Conservation (phyloP, 2,329 filamentous ascomycete genomes). For the Colletotrichum sp. region DNA sequence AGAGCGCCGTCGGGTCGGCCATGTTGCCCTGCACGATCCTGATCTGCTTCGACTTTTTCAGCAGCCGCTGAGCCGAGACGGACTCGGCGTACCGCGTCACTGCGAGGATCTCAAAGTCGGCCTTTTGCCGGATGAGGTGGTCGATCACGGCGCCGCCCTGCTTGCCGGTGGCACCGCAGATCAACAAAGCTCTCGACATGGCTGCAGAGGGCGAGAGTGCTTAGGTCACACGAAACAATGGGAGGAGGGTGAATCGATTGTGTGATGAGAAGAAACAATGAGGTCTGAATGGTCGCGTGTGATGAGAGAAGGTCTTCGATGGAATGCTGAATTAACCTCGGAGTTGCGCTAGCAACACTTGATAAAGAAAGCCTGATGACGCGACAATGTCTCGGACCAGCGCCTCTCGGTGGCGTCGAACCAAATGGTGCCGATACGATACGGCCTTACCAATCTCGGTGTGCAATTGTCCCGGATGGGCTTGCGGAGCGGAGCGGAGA, state of each 20-base stretch:
- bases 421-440: not conserved
- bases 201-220: not conserved
- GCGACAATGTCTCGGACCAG: not conserved
- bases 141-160: constrained; percentile 40
- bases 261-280: not conserved
- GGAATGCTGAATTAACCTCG: not conserved
- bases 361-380: not conserved
- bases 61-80: constrained; percentile 51
- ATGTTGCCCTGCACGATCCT: constrained; percentile 64
- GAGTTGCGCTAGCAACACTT: not conserved
- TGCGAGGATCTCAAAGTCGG: constrained; percentile 58
- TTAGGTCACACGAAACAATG: not conserved
- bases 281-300: not conserved
- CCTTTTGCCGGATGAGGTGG: constrained; percentile 31
- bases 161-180: constrained; percentile 42
- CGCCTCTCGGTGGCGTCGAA: not conserved
- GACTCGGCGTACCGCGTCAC: constrained; percentile 64
- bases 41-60: constrained; percentile 49
- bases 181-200: constrained; percentile 33
- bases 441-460: not conserved
- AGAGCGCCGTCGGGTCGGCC: constrained; percentile 53
- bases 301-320: not conserved
- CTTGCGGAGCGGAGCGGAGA: not conserved
- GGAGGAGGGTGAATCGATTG: not conserved
- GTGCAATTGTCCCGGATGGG: not conserved